Percentiles rank a stretch among this genome's conserved stretches.
Conservation (phyloP, 2,329 filamentous ascomycete species). For the Sporothrix sp. region DNA sequence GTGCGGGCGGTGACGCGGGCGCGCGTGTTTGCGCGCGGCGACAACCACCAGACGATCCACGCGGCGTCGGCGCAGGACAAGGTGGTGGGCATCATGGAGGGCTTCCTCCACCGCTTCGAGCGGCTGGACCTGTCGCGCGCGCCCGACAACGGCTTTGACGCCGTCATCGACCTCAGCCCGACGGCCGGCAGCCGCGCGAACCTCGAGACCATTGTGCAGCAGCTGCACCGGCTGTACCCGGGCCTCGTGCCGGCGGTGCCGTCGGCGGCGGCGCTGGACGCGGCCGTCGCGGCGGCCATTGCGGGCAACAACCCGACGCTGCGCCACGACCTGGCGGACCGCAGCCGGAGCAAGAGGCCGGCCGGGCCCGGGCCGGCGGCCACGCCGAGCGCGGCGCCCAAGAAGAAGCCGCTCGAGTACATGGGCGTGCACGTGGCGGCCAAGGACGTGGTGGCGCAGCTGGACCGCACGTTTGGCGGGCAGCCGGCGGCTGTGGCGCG, state of each 20-base stretch:
- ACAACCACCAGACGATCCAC: slow-evolving; percentile 97
- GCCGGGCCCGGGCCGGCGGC: slow-evolving; percentile 27
- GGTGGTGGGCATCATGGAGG: slow-evolving; percentile 86
- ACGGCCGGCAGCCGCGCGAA: slow-evolving; percentile 70
- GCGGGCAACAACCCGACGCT: slow-evolving; percentile 68
- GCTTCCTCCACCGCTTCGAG: slow-evolving; percentile 81
- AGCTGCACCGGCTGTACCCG: slow-evolving; percentile 69
- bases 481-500: slow-evolving; percentile 42
- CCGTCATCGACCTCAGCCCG: slow-evolving; percentile 76
- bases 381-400: slow-evolving; percentile 25
- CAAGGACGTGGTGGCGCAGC: slow-evolving; percentile 38
- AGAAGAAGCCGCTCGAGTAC: slow-evolving; percentile 43
- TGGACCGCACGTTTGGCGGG: slow-evolving; percentile 60
- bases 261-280: slow-evolving; percentile 62
- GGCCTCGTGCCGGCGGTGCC: slow-evolving; percentile 64
- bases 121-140: slow-evolving; percentile 52
- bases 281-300: slow-evolving; percentile 65
- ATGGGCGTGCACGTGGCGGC: slow-evolving; percentile 41
- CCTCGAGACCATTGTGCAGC: slow-evolving; percentile 65
- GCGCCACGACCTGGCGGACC: slow-evolving; percentile 62
- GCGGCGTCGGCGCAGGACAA: slow-evolving; percentile 64
- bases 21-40: slow-evolving; percentile 74
- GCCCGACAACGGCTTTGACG: slow-evolving; percentile 78
- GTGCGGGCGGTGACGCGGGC: slow-evolving; percentile 67
- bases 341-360: slow-evolving; percentile 36